Conservation (phyloP, 2,329 filamentous ascomycete species). For the Pochonia chlamydosporia region DNA sequence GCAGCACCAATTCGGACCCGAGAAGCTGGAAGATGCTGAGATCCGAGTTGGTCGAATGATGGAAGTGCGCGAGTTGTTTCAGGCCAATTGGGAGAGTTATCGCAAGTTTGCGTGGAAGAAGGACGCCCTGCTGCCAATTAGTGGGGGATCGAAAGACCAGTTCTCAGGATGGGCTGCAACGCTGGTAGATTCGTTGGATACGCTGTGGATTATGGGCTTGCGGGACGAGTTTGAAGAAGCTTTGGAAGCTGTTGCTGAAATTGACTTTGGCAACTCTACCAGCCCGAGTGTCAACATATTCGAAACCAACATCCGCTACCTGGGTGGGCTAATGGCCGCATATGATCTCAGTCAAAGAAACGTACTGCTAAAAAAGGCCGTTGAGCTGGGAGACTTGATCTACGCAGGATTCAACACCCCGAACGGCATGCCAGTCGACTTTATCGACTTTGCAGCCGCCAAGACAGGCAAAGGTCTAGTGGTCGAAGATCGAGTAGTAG, state of each 20-base stretch:
- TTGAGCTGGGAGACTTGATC: slow-evolving; percentile 57
- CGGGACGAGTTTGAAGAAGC: slow-evolving; percentile 60
- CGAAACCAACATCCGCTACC: slow-evolving; percentile 66
- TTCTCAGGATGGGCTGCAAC: slow-evolving; percentile 65
- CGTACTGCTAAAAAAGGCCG: slow-evolving; percentile 54
- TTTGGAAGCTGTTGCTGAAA: slow-evolving; percentile 47
- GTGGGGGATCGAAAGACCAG: slow-evolving; percentile 44
- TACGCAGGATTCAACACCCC: slow-evolving; percentile 64
- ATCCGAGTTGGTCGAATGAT: background rate
- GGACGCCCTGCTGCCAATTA: slow-evolving; percentile 57
- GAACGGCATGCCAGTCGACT: slow-evolving; percentile 56
- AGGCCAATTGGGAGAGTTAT: slow-evolving; percentile 43
- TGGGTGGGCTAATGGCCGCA: slow-evolving; percentile 63
- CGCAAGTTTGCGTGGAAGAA: slow-evolving; percentile 57
- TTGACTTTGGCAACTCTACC: slow-evolving; percentile 55
- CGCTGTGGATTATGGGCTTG: slow-evolving; percentile 68
- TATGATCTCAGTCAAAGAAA: slow-evolving; percentile 58
- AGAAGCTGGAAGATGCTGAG: background rate
- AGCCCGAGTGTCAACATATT: slow-evolving; percentile 54
- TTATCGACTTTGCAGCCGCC: slow-evolving; percentile 37
- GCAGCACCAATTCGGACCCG: background rate
- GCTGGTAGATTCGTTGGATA: slow-evolving; percentile 62
- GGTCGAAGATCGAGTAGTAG: slow-evolving; percentile 32
- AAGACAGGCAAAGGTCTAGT: slow-evolving; percentile 27
- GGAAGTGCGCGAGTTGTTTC: slow-evolving; percentile 28